These are phyloP conservation scores for Borovskyia barvae DNA, from an alignment of 208 protist species.

Conservation along the genomic window DNA sequence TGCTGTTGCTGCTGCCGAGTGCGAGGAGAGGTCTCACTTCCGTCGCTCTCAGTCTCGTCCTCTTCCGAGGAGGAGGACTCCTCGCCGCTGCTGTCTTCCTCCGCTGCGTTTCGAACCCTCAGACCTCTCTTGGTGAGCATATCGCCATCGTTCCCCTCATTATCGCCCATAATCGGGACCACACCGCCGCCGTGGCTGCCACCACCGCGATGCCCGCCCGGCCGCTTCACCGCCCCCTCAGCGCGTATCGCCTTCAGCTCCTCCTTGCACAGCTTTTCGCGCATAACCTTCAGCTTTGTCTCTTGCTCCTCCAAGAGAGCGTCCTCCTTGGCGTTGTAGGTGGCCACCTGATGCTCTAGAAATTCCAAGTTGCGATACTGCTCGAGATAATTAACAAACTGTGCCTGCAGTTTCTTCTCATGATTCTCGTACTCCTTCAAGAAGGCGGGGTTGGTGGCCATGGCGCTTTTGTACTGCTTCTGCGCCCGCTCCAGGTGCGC, in stretches of 20 bases:
- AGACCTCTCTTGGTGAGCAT: constrained; percentile 1
- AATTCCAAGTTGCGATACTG: constrained; percentile 94
- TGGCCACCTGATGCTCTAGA: constrained; percentile 88
- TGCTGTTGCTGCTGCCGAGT: constrained; percentile 8
- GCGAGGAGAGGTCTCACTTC: constrained; percentile 9
- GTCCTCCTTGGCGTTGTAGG: constrained; percentile 86
- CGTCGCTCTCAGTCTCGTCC: constrained; percentile 41
- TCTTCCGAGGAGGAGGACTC: constrained; percentile 28
- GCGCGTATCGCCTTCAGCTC: constrained; percentile 81
- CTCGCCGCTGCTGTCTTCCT: constrained; percentile 66
- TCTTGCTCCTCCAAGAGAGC: constrained; percentile 87
- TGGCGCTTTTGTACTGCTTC: constrained; percentile 88
- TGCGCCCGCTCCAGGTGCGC: constrained; percentile 90
- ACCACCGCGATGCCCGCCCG: constrained; percentile 10
- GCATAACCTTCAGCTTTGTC: constrained; percentile 84
- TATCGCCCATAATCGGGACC: constrained; percentile 20
- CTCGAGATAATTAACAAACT: constrained; percentile 93
- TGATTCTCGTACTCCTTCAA: constrained; percentile 94
- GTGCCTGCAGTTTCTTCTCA: constrained; percentile 86
- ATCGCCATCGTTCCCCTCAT: constrained; percentile 51
- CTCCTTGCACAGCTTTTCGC: constrained; percentile 86
- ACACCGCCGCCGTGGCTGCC: not conserved
- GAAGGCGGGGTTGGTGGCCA: constrained; percentile 91
- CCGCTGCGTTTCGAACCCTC: constrained; percentile 37
- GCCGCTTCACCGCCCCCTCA: constrained; percentile 24